Base-by-base conservation (phyloP, 108 stramenopile species). In the Cafeteria roenbergensis region DNA sequence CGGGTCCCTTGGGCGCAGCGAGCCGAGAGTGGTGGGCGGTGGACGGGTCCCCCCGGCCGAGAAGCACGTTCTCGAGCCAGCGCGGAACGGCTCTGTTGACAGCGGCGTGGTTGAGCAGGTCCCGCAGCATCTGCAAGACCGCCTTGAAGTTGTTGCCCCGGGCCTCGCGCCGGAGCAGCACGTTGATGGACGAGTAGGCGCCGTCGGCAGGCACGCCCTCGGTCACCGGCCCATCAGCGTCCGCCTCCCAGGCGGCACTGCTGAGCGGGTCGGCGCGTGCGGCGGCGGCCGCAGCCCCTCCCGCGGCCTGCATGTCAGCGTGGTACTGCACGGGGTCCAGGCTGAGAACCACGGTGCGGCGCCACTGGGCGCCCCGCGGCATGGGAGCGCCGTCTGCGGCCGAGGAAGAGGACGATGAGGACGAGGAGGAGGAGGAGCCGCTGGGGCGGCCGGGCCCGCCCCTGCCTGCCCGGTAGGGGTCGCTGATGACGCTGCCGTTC, bases 61-160 rank as follows among this genome's bases (percentile, higher is more conserved):
- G 82, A 0, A 97, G 69, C 0, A 93, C 68, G 32, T 84, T 80
- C 67, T 90, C 88, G 50, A 97, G 76, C 91, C 90, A 97, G 24
- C 67, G 69, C 1, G 95, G 93, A 53, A 97, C 80, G 3, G 88
- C 90, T 26, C 84, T 65, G 59, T 77, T 75, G 67, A 90, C 86
- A 14, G 88, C 87, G 24, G 21, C 38, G 25, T 28, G 28, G 36
- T 81, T 64, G 24, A 72, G 63, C 31, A 93, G 64, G 36, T 85
- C 78, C 48, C 91, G 86, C 34, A 94, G 90, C 9, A 91, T 92
- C 68, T 91, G 90, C 32, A 97, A 69, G 17, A 93, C 80, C 27
- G 90, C 72, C 76, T 89, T 92, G 83, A 92, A 93, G 74, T 94
- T 97, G 69, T 97, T 94, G 64, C 92, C 93, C 50, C 82, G 65